Evolutionary conservation across 2,329 filamentous ascomycete genomes (phyloP).

Genomic region (Ilyonectria sp.): DNA sequence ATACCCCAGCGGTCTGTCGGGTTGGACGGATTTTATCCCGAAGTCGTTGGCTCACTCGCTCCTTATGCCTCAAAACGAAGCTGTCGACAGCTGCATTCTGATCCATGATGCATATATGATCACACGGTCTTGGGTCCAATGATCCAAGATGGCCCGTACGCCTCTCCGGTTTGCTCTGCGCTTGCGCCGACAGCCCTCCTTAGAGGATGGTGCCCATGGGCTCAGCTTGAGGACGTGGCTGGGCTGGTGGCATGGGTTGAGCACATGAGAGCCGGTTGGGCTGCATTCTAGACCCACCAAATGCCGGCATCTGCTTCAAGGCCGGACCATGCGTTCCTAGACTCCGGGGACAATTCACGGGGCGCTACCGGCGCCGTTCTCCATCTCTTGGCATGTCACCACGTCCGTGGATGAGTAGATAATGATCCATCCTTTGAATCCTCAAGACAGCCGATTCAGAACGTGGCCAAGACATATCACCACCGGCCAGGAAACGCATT

Average conservation of each 20-base stretch:
- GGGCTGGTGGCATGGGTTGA: neutral
- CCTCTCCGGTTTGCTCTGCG: neutral
- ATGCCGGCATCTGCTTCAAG: neutral
- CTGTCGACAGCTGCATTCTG: neutral
- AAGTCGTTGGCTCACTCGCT: neutral
- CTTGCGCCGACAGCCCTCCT: neutral
- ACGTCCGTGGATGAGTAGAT: neutral
- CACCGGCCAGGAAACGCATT: neutral
- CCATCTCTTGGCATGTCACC: neutral
- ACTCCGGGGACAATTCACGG: neutral
- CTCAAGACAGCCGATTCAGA: no score
- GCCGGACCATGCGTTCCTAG: neutral
- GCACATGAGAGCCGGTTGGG: neutral
- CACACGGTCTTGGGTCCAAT: neutral
- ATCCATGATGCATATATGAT: neutral
- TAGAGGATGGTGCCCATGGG: neutral
- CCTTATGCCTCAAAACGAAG: neutral
- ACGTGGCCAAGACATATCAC: neutral
- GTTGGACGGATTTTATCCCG: neutral
- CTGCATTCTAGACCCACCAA: neutral
- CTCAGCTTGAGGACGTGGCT: neutral
- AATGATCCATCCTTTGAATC: neutral
- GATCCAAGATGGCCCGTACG: neutral
- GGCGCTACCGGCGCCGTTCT: neutral
- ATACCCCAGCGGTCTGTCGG: constrained; percentile 2